These are phyloP conservation scores for Elaeagnus macrophylla DNA, from an alignment of 306 rosid species.

Conservation along the genomic window DNA sequence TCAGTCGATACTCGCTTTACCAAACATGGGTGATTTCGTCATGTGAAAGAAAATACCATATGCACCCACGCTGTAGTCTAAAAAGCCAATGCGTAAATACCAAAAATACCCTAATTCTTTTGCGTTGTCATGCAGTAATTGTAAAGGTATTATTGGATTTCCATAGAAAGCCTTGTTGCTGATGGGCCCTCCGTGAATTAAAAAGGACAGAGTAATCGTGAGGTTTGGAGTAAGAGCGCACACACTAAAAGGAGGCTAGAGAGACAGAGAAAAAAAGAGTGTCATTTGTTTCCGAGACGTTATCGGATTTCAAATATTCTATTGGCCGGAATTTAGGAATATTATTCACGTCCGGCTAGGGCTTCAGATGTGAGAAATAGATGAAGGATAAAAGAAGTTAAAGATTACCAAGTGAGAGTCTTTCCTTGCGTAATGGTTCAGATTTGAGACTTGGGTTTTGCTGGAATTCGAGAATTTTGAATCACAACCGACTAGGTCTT, in stretches of 20 bases:
- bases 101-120: slow-evolving; percentile 12
- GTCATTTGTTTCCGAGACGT: slow-evolving; percentile 57
- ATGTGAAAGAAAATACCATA: background rate
- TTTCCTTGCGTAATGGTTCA: too few relatives aligned
- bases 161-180: background rate
- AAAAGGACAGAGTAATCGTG: slow-evolving; percentile 36
- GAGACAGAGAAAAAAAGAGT: slow-evolving; percentile 19
- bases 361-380: background rate
- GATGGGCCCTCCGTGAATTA: slow-evolving; percentile 24
- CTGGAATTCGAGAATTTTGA: too few relatives aligned
- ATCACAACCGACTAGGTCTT: too few relatives aligned
- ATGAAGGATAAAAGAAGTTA: too few relatives aligned
- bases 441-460: too few relatives aligned
- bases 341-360: slow-evolving; percentile 57
- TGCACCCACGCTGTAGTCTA: slow-evolving; percentile 41
- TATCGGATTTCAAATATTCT: slow-evolving; percentile 72
- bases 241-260: slow-evolving; percentile 20
- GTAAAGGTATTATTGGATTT: slow-evolving; percentile 25
- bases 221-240: slow-evolving; percentile 40
- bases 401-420: too few relatives aligned
- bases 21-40: slow-evolving; percentile 32
- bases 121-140: accelerated
- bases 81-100: background rate
- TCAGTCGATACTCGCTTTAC: background rate
- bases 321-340: slow-evolving; percentile 80